A percentile compares a stretch with the other conserved stretches of the same genome.
These are phyloP conservation scores for Termitomyces sp. DNA, from an alignment of 768 basidiomycete species.

Conservation along the genomic window DNA sequence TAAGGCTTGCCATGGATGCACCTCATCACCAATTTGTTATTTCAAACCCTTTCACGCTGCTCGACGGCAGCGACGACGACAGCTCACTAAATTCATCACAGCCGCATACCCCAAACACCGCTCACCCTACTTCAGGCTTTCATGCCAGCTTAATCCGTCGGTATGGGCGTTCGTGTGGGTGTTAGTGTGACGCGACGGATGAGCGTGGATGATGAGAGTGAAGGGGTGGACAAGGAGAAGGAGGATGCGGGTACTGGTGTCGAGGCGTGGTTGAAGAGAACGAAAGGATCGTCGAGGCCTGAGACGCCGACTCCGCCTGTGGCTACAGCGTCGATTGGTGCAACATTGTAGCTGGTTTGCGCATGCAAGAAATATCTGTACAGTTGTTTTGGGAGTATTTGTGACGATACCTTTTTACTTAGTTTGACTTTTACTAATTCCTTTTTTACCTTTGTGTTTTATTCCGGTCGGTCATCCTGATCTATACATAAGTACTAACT, in stretches of 20 bases:
- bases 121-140: constrained; percentile 22
- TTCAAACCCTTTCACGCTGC: constrained; percentile 12
- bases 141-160: constrained; percentile 48
- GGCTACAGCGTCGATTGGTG: no score
- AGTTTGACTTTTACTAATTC: not conserved
- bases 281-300: constrained; percentile 11
- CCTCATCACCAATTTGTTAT: constrained; percentile 11
- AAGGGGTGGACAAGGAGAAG: not conserved
- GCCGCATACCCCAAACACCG: constrained; percentile 5
- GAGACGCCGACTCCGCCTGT: constrained; percentile 5
- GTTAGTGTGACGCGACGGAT: constrained; percentile 3
- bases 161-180: constrained; percentile 16
- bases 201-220: not conserved
- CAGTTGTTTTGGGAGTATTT: not conserved
- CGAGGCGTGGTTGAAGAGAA: constrained; percentile 16
- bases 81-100: constrained; percentile 5
- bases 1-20: not conserved
- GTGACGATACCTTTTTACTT: not conserved
- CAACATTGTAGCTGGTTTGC: not conserved
- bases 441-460: not conserved
- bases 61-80: constrained; percentile 7
- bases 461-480: not conserved
- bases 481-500: not conserved
- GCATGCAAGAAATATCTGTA: not conserved
- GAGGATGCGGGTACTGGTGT: constrained; percentile 6